Evolutionary conservation across 176 grass and related monocot species (phyloP).

Genomic region (Musa acuminata): DNA sequence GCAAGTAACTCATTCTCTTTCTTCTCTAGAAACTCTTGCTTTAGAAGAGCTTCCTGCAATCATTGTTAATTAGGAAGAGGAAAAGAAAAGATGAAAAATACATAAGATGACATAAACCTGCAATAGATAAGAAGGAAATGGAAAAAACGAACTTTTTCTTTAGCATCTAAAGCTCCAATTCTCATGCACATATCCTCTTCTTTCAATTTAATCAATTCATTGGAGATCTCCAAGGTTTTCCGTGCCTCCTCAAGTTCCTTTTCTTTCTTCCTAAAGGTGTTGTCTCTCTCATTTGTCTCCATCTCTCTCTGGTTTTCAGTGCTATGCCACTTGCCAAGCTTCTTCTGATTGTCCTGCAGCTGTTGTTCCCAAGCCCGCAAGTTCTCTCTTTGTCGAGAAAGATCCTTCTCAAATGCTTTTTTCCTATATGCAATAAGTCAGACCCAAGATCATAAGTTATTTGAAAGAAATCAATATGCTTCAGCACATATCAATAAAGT

Average conservation of each 20-base stretch:
- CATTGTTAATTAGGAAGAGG: not conserved
- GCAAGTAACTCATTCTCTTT: conserved; percentile 6
- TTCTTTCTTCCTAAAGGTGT: not conserved
- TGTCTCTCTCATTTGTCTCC: conserved; percentile 1
- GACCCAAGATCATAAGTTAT: not conserved
- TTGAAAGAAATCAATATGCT: not conserved
- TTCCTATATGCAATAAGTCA: not conserved
- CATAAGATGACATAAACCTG: not conserved
- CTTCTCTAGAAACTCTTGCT: not conserved
- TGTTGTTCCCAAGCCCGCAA: not conserved
- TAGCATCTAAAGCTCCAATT: not conserved
- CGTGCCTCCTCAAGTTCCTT: conserved; percentile 9
- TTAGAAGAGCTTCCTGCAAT: not conserved
- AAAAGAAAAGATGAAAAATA: not conserved
- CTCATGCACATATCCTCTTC: conserved; percentile 2
- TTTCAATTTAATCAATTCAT: not conserved
- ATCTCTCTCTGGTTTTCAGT: not conserved
- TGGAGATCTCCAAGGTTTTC: not conserved
- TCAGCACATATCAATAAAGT: not conserved
- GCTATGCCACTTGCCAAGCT: not conserved
- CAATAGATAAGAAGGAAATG: not conserved
- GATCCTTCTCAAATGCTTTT: not conserved
- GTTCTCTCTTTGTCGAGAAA: not conserved
- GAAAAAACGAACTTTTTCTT: not conserved
- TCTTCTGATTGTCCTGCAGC: not conserved